Evolutionary conservation across 441 rosid species (phyloP).

Genomic region (Rhodomyrtus psidioides): DNA sequence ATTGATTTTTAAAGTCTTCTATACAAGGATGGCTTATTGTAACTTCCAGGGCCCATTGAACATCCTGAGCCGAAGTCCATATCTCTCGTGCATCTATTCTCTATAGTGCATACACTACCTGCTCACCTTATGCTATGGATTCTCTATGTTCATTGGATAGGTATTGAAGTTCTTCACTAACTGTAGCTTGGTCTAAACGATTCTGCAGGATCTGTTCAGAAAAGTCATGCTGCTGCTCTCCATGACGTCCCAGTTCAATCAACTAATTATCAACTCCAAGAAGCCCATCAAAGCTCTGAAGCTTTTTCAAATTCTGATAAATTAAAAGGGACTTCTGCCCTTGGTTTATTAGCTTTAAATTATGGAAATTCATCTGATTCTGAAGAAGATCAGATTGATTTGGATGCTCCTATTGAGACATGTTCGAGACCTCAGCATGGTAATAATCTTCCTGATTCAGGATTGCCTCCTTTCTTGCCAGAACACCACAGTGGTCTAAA

Average conservation of each 20-base stretch:
- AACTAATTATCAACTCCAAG: slow-evolving; percentile 22
- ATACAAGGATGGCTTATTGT: neutral
- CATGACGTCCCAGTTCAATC: slow-evolving; percentile 43
- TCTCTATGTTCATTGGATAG: neutral
- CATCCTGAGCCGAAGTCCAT: neutral
- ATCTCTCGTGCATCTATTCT: neutral
- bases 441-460: slow-evolving; percentile 16
- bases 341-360: slow-evolving; percentile 66
- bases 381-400: slow-evolving; percentile 58
- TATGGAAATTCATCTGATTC: slow-evolving; percentile 96
- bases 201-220: slow-evolving; percentile 36
- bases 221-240: slow-evolving; percentile 21
- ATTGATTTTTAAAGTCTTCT: neutral
- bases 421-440: slow-evolving; percentile 15
- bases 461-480: slow-evolving; percentile 9
- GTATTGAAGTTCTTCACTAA: neutral
- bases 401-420: slow-evolving; percentile 22
- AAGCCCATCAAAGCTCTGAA: slow-evolving; percentile 24
- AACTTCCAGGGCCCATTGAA: neutral
- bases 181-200: neutral
- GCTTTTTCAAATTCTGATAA: slow-evolving; percentile 18
- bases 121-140: neutral
- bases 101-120: neutral
- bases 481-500: slow-evolving; percentile 20
- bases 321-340: slow-evolving; percentile 42